Base-by-base conservation (phyloP, 768 basidiomycete species). In the Panaeolus cyanescens region DNA sequence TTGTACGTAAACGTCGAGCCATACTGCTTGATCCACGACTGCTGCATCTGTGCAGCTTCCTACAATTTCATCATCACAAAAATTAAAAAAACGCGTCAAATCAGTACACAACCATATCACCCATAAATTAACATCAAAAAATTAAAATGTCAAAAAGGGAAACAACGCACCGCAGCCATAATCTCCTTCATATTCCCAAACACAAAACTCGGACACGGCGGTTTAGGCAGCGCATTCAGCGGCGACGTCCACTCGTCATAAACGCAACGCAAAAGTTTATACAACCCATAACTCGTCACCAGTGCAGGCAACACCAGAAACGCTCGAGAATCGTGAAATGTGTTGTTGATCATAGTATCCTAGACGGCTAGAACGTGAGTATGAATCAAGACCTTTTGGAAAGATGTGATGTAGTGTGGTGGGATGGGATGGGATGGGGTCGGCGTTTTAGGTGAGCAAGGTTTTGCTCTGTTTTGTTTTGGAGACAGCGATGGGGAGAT, bases 181-280 rank as follows among this genome's bases (percentile, higher is more conserved):
- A 86, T 75, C 4, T 81, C 75, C 33, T 66, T 70, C 59, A 84
- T 53, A 65, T 85, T 79, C 6, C 86, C 86, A 59, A 70, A 83
- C 9, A 88, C 57, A 60, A 72, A 74, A 64, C 76, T 81, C 1
- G 74, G 55, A 56, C 67, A 79, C n/a, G 76, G 72, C 0, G 85
- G 86, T 1, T 84, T 84, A 0, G 79, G 85, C 28, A 87, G 74
- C 54, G 74, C 62, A n/a, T 76, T 75, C 17, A 86, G 65, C 1
- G 81, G 76, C 0, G 83, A 83, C 12, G 69, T 74, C 59, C 70
- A 69, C 28, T 73, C 66, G 2, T 55, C 55, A 55, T 77, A 77
- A 28, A 79, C n/a, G 32, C 70, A 63, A n/a, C 36, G 59, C 31
- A 70, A 56, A 15, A 77, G 20, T 45, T 72, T 77, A 66, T 74